Conservation (phyloP, 2,329 filamentous ascomycete species). For the Magnaporthiopsis rhizophila region DNA sequence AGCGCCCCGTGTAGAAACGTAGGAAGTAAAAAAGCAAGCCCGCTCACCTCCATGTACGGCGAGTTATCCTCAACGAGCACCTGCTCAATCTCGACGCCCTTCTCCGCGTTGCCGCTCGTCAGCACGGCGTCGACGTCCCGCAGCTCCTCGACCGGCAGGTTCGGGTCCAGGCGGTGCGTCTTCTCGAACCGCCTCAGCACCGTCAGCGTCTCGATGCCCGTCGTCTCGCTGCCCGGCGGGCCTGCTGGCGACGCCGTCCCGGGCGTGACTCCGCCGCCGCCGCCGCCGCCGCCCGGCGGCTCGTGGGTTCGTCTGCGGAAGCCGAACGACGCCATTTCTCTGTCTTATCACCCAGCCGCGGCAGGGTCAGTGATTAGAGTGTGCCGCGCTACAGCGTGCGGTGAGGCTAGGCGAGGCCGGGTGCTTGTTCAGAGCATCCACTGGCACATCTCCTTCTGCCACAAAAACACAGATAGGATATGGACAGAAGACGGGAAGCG, state of each 20-base stretch:
- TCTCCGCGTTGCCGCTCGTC: slow-evolving; percentile 44
- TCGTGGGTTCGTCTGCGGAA: not conserved
- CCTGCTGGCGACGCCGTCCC: not conserved
- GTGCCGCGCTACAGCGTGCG: not conserved
- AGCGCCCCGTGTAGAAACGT: too few relatives aligned
- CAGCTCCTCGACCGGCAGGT: slow-evolving; percentile 54
- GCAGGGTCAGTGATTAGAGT: too few relatives aligned
- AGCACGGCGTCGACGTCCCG: slow-evolving; percentile 53
- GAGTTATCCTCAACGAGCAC: slow-evolving; percentile 56
- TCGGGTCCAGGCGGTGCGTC: slow-evolving; percentile 56
- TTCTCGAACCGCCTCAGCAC: slow-evolving; percentile 49
- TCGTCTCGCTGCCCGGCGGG: slow-evolving; percentile 24
- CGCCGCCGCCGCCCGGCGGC: not conserved
- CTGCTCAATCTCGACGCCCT: slow-evolving; percentile 48
- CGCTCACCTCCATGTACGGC: slow-evolving; percentile 54
- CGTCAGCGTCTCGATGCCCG: slow-evolving; percentile 32
- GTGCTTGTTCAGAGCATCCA: not conserved
- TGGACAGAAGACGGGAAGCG: not conserved
- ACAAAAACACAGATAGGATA: not conserved
- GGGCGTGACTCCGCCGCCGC: not conserved
- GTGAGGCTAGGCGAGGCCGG: not conserved
- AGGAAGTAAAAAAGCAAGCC: not conserved
- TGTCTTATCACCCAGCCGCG: not conserved
- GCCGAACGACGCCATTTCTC: not conserved
- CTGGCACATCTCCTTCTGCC: too few relatives aligned